Base-by-base conservation (phyloP, 257 asterid species). In the Solanum microdontum region DNA sequence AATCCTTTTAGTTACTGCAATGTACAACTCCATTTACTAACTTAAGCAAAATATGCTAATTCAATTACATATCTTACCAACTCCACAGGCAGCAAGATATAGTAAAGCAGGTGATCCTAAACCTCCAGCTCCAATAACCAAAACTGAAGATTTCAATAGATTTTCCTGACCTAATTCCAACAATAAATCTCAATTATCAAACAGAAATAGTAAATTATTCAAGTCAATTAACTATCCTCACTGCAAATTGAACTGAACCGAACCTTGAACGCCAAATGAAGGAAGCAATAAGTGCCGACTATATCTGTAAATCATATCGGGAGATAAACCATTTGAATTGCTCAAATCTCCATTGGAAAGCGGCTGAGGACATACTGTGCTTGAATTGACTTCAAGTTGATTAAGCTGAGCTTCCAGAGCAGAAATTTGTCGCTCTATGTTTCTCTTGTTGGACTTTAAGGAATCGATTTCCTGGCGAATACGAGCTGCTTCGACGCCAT, bases 41-140 rank as follows among this genome's bases (percentile, higher is more conserved):
- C 75, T 69, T 26, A 1, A 70, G 21, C 24, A 72, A 80, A 6
- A 30, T 39, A 43, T 26, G 33, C n/a, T 8, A 24, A 30, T 14
- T 13, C 11, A 45, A 17, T 9, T 15, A 48, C 40, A 15, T 2
- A 69, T 86, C 83, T 88, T 87, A 93, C 96, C 96, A 37, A 92
- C 87, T 39, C 96, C 99, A 87, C 96, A 95, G 26, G 99, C 99
- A 15, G 98, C 96, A 21, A 97, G 97, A 92, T 97, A 97, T 15
- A 97, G 92, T 88, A 97, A 88, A 88, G 98, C 99, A 34, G 99
- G 99, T 6, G 99, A 92, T 45, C 99, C 99, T 88, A 97, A 90
- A 33, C 99, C 99, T 88, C 99, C 99, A 77, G 99, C 99, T 88
- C 99, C 99, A 88, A 97, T 93, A 76, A 97, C 98, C 91, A 97